Evolutionary conservation across 1,284 basidiomycete species (phyloP).

Genomic region (Hypsizygus ulmarius): DNA sequence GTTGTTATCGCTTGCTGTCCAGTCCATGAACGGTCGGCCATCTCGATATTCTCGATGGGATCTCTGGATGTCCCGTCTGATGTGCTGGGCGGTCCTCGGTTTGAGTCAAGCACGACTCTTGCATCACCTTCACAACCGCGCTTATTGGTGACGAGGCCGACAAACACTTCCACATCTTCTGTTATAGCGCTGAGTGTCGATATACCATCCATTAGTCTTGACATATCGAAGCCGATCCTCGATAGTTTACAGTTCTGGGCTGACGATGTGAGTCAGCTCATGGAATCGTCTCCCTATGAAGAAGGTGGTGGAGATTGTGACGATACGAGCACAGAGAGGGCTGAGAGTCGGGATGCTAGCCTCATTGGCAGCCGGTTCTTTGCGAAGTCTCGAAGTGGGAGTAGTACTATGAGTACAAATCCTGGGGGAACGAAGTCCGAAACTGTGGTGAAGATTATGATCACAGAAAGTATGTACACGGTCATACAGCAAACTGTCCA

Average conservation of each 20-base stretch:
- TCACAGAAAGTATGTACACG: conserved; percentile 54
- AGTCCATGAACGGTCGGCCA: conserved; percentile 31
- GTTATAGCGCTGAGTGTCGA: conserved; percentile 44
- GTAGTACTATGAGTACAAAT: conserved; percentile 33
- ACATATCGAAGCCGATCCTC: conserved; percentile 60
- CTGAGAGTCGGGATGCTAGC: conserved; percentile 57
- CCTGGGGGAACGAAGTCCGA: conserved; percentile 31
- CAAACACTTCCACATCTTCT: conserved; percentile 20
- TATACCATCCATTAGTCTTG: conserved; percentile 64
- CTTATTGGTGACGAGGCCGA: conserved; percentile 29
- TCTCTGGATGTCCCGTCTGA: conserved; percentile 23
- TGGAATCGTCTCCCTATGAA: conserved; percentile 41
- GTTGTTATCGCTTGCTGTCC: conserved; percentile 48
- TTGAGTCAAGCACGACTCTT: neutral
- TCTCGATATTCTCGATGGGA: conserved; percentile 34
- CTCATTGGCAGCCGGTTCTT: conserved; percentile 86
- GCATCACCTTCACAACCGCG: conserved; percentile 30
- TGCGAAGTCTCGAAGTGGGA: conserved; percentile 50
- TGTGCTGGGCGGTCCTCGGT: neutral
- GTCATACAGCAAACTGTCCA: neutral
- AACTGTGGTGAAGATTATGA: conserved; percentile 48
- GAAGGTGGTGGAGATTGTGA: conserved; percentile 18
- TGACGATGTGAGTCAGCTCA: conserved; percentile 76
- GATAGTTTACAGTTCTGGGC: conserved; percentile 84
- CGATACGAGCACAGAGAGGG: conserved; percentile 29